Evolutionary conservation across 257 asterid genomes (phyloP).

Genomic region (Plectranthus barbatus): DNA sequence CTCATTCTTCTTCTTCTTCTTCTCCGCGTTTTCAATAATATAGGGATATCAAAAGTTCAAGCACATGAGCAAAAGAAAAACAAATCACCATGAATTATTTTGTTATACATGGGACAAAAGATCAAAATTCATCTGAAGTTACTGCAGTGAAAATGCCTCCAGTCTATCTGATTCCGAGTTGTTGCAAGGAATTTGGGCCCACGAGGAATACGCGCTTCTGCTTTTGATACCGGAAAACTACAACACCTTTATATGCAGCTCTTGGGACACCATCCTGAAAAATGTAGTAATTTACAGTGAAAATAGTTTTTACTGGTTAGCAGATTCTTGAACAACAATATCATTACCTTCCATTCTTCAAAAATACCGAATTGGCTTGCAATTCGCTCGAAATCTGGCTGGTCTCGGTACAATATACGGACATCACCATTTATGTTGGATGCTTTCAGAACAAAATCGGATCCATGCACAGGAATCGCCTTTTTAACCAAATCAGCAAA

Average conservation of each 20-base stretch:
- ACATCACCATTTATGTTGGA: constrained; percentile 68
- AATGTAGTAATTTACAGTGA: constrained; percentile 5
- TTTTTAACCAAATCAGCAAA: constrained; percentile 61
- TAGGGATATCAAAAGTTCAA: background rate
- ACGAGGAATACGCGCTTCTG: constrained; percentile 78
- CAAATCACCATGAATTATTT: background rate
- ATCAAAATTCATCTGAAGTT: constrained; percentile 9
- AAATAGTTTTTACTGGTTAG: background rate
- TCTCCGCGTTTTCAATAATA: background rate
- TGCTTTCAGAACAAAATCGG: constrained; percentile 57
- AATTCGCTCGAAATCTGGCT: constrained; percentile 54
- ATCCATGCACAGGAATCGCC: constrained; percentile 58
- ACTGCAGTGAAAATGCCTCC: background rate
- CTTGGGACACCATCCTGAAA: constrained; percentile 90
- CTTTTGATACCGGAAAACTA: constrained; percentile 67
- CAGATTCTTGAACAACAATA: background rate
- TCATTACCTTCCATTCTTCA: constrained; percentile 93
- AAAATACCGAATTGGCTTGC: constrained; percentile 90
- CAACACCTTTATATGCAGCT: constrained; percentile 84
- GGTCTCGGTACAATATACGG: constrained; percentile 65
- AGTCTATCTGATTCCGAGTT: constrained; percentile 49
- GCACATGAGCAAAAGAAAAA: background rate
- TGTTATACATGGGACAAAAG: constrained; percentile 5
- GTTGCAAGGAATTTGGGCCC: constrained; percentile 67
- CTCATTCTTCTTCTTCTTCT: background rate